Conservation (phyloP, 352 stramenopile species). For the Phytophthora sp. region DNA sequence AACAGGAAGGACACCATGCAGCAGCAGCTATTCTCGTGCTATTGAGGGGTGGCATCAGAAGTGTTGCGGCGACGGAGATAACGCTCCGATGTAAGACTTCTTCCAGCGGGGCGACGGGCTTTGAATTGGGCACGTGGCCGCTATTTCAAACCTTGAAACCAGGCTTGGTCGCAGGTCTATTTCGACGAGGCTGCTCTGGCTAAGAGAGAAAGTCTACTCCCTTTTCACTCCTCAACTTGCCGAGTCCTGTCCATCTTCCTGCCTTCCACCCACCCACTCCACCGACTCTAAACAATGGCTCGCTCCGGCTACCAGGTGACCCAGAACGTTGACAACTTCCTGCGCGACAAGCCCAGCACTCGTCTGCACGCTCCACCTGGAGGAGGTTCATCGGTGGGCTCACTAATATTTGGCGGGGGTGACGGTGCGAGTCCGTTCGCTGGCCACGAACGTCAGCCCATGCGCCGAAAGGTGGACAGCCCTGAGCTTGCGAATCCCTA, state of each 20-base stretch:
- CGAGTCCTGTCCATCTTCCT: constrained; percentile 10
- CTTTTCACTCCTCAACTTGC: constrained; percentile 39
- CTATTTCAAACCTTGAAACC: constrained; percentile 23
- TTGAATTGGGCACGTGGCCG: constrained; percentile 5
- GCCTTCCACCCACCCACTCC: neutral
- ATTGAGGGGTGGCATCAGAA: neutral
- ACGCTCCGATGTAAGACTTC: neutral
- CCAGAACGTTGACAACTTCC: constrained; percentile 85
- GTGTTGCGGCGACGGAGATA: constrained; percentile 8
- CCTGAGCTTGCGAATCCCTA: constrained; percentile 64
- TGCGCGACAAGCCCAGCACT: constrained; percentile 78
- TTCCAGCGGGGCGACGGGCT: constrained; percentile 17
- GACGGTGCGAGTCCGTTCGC: constrained; percentile 56
- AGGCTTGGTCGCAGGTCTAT: constrained; percentile 26
- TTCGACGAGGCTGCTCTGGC: constrained; percentile 14
- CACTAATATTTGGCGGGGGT: constrained; percentile 75
- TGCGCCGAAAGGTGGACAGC: constrained; percentile 53
- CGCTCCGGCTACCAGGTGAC: constrained; percentile 64
- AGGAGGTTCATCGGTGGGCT: constrained; percentile 73
- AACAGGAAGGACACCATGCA: constrained; percentile 10
- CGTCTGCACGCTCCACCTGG: constrained; percentile 73
- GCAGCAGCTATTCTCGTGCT: constrained; percentile 11
- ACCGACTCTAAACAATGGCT: constrained; percentile 44
- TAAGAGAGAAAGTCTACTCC: constrained; percentile 7
- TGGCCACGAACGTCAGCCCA: constrained; percentile 49